Base-by-base conservation (phyloP, 2,329 filamentous ascomycete species). In the Alternaria triticimaculans region DNA sequence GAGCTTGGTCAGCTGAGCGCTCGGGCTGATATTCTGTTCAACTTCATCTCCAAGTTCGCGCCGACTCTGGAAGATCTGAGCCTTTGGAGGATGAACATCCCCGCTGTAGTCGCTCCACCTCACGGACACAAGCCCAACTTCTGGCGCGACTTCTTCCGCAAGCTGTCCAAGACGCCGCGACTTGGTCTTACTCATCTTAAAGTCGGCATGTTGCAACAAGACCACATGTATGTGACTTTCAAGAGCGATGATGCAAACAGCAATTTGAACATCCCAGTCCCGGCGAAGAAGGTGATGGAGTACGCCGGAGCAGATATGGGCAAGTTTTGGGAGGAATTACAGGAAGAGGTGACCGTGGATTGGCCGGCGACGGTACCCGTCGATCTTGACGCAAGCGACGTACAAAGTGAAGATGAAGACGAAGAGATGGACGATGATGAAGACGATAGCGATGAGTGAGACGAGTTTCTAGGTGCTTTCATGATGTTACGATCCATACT, bases 51-150 rank as follows among this genome's bases (percentile, higher is more conserved):
- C 37, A 86, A 83, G 63, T 84, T 85, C 18, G 79, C 82, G 3
- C 67, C 81, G 3, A 84, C 80, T 0, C 78, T 89, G 2, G 73
- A 79, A 9, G 69, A 70, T 7, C 73, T 88, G 8, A 82, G 81
- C 60, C 70, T 88, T 0, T 84, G 85, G 73, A 84, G 81, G 48
- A 69, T 87, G 18, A 78, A 62, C 0, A 67, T 83, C 6, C 9
- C 41, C 7, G 18, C 59, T 6, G 30, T 14, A 3, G 15, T 15
- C 12, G 18, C 28, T 5, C 33, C 51, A 25, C 58, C 63, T 5
- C 55, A 50, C 20, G 63, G 62, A 21, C 46, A 62, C 11, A 67
- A 70, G 18, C 61, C 63, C 3, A 73, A 72, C 26, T 50, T 65
- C 3, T 76, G 74, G 74, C 60, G 41, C 12, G 49, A 60, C 7